Evolutionary conservation across 352 stramenopile species (phyloP).

Genomic region (Phytophthora podocarpi): DNA sequence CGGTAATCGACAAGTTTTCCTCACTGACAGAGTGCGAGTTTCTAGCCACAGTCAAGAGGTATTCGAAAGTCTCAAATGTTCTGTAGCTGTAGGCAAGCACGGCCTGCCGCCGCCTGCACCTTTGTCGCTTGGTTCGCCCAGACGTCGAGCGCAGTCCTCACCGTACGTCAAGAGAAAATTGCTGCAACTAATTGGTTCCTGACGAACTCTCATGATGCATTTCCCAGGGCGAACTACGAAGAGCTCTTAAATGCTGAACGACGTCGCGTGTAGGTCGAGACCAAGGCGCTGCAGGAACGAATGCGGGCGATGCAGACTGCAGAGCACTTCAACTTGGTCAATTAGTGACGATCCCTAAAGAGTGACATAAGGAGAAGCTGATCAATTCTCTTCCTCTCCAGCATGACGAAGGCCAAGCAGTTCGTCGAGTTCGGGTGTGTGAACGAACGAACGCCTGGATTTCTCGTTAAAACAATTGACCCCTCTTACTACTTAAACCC

Average conservation of each 20-base stretch:
- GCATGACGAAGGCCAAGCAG: slow-evolving; percentile 51
- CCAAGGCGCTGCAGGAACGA: slow-evolving; percentile 57
- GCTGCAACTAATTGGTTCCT: background rate
- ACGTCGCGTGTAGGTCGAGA: slow-evolving; percentile 47
- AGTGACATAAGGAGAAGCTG: slow-evolving; percentile 2
- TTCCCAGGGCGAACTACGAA: slow-evolving; percentile 40
- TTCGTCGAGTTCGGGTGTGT: slow-evolving; percentile 57
- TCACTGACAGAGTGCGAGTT: too few relatives aligned
- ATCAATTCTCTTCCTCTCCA: background rate
- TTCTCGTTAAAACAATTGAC: too few relatives aligned
- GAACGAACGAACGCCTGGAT: too few relatives aligned
- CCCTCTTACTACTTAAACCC: too few relatives aligned
- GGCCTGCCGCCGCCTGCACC: background rate
- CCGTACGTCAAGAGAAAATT: slow-evolving; percentile 13
- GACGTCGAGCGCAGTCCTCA: slow-evolving; percentile 9
- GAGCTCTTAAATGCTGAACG: slow-evolving; percentile 50
- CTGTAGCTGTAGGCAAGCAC: background rate
- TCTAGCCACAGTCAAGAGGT: too few relatives aligned
- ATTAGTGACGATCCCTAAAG: slow-evolving; percentile 2
- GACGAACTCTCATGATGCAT: background rate
- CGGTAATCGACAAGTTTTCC: too few relatives aligned
- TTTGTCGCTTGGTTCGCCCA: background rate
- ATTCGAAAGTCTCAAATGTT: too few relatives aligned
- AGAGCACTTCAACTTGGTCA: slow-evolving; percentile 10
- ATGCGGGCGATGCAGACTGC: slow-evolving; percentile 46